Conservation (phyloP, 2,329 filamentous ascomycete species). For the Triangularia setosa region DNA sequence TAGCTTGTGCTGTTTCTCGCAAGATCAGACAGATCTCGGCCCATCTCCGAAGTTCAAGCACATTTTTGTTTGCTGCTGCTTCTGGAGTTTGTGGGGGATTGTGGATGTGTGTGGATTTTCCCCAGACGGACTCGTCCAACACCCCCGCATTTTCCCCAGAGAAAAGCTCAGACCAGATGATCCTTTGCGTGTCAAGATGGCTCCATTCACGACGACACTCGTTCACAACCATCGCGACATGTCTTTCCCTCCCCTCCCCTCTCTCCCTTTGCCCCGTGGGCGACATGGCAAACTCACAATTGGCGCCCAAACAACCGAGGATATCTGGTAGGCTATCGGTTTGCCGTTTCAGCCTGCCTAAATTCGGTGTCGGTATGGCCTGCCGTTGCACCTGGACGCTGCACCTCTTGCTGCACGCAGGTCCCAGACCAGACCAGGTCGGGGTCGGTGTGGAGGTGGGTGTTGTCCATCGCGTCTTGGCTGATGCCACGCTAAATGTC, state of each 20-base stretch:
- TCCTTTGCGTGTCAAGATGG: neutral
- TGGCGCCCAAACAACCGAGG: neutral
- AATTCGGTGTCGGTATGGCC: neutral
- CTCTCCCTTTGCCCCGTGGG: neutral
- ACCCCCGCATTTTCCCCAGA: constrained; percentile 10
- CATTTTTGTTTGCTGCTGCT: neutral
- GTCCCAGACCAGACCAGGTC: neutral
- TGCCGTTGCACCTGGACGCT: neutral
- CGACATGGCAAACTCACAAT: neutral
- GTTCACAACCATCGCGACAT: neutral
- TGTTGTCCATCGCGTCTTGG: neutral
- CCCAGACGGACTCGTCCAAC: neutral
- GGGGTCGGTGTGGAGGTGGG: neutral
- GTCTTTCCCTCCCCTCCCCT: no score
- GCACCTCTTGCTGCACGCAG: neutral
- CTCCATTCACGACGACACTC: neutral
- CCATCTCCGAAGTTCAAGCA: neutral
- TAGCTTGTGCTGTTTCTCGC: neutral
- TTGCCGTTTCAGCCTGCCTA: neutral
- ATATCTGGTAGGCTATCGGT: neutral
- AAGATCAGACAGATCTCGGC: neutral
- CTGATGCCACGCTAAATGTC: neutral
- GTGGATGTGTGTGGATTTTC: neutral
- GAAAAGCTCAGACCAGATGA: neutral
- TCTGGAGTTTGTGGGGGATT: neutral